Conservation (phyloP, 257 asterid species). For the Rauvolfia tetraphylla region DNA sequence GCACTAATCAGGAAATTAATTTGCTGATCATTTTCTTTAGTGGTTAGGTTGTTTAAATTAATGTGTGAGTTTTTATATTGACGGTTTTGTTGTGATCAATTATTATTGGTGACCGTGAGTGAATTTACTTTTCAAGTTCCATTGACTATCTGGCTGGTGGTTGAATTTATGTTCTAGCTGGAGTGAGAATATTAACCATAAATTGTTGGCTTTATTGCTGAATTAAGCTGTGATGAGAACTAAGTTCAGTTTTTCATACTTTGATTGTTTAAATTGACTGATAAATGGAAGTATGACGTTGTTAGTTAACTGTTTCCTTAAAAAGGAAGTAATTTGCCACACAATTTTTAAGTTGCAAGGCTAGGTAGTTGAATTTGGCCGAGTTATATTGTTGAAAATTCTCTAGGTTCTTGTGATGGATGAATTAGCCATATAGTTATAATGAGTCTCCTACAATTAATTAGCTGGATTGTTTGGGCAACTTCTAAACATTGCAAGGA, state of each 20-base stretch:
- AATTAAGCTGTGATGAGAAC: neutral
- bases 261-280: neutral
- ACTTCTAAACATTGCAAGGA: neutral
- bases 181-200: neutral
- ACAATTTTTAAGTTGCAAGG: neutral
- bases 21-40: constrained; percentile 1
- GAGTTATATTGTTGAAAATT: neutral
- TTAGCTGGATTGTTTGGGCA: neutral
- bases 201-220: neutral
- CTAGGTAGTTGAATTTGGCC: neutral
- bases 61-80: neutral
- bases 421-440: neutral
- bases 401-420: neutral
- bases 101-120: neutral
- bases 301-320: constrained; percentile 2
- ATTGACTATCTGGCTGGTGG: neutral
- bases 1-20: neutral
- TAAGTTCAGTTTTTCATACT: neutral
- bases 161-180: neutral
- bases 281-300: neutral
- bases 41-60: neutral
- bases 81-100: neutral
- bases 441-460: neutral
- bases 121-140: neutral
- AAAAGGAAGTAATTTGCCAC: neutral